Evolutionary conservation across 2,329 filamentous ascomycete species (phyloP).

Genomic region (Fusarium sp.): DNA sequence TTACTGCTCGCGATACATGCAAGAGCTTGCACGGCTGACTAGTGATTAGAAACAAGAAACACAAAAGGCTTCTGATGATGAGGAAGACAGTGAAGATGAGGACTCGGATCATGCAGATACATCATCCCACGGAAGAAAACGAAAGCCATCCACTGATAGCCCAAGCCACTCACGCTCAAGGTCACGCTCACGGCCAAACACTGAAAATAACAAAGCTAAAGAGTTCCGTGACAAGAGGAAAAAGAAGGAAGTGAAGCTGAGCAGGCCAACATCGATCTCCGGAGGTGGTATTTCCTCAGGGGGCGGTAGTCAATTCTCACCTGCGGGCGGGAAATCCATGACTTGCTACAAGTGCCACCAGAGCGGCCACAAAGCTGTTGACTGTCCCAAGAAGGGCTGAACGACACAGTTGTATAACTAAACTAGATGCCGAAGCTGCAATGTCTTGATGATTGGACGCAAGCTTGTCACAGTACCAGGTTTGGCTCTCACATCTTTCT

Average conservation of each 20-base stretch:
- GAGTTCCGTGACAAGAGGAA: constrained; percentile 69
- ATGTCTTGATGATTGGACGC: background rate
- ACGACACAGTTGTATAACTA: constrained; percentile 1
- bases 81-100: constrained; percentile 46
- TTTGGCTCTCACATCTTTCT: background rate
- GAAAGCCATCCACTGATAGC: constrained; percentile 44
- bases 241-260: constrained; percentile 75
- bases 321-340: constrained; percentile 44
- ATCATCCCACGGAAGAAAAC: constrained; percentile 44
- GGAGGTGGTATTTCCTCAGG: constrained; percentile 61
- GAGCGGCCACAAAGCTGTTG: constrained; percentile 68
- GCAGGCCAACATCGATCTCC: constrained; percentile 68
- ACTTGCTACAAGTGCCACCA: constrained; percentile 72
- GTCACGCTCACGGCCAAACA: constrained; percentile 46
- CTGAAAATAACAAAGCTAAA: constrained; percentile 52
- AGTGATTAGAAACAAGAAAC: constrained; percentile 33
- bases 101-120: constrained; percentile 45
- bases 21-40: constrained; percentile 13
- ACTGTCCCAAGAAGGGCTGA: constrained; percentile 61
- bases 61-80: constrained; percentile 29
- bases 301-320: constrained; percentile 43
- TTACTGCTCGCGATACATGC: background rate
- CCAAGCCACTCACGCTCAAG: constrained; percentile 51
- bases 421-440: background rate
- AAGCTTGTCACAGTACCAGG: background rate